Base-by-base conservation (phyloP, 306 rosid genomes). In the Cicer chorassanicum region DNA sequence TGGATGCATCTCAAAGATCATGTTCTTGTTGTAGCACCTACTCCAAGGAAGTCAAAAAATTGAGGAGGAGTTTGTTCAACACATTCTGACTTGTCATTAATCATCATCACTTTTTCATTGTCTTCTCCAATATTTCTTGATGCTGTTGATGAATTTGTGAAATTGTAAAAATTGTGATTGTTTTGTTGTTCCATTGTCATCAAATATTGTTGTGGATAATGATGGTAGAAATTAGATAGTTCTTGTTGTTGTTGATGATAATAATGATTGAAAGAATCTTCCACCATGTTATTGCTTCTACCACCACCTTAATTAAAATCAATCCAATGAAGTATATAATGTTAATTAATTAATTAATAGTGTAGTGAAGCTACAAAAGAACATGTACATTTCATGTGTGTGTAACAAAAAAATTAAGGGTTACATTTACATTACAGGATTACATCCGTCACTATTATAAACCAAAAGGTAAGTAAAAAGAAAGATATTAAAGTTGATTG, bases 21-120 rank as follows among this genome's bases (percentile, higher is more conserved):
- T 70, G 36, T 29, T 29, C 36, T 29, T 29, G 36, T 29, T 29
- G 84, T 88, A 84, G 93, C 90, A 83, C 98, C 98, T 14, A 94
- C 95, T 44, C 98, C 98, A 62, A 94, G 98, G 81, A 94, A 94
- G 81, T 94, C 98, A 80, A 94, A 83, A 79, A 91, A 94, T 79
- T 60, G 44, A 60, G 57, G 86, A 60, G 57, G 85, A 54, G 94
- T 91, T 73, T 86, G 42, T 73, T 41, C 78, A 79, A 64, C 72
- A 69, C 76, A 72, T 71, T 84, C 88, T 41, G 50, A 48, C 51
- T 62, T 81, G 65, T 69, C 63, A 43, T 77, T 57, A 50, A 54
- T 72, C 36, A 54, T 72, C 46, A 61, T 7, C 42, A 49, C 77
- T 60, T 68, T 49, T 9, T 68, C 83, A 72, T 82, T 72, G 19